A percentile compares a stretch with the other conserved stretches of the same genome.
Conservation (phyloP, 176 grass and related monocot species). For the Zoysia pacifica region DNA sequence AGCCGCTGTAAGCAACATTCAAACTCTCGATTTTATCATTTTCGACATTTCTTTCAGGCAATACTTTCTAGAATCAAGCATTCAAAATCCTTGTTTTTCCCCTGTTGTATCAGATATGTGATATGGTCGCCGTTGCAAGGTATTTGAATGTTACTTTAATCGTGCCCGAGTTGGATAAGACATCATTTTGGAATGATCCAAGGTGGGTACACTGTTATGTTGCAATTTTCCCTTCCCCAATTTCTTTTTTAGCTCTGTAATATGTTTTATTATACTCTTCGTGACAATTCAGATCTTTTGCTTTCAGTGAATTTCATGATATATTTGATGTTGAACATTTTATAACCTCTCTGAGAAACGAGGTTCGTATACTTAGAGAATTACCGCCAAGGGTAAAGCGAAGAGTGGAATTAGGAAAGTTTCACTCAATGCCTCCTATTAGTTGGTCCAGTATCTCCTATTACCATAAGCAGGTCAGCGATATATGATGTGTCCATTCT, state of each 20-base stretch:
- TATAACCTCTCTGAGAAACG: conserved; percentile 82
- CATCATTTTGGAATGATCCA: conserved; percentile 91
- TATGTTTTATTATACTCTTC: neutral
- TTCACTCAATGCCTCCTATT: conserved; percentile 77
- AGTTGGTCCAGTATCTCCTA: conserved; percentile 98
- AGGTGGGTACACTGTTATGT: conserved; percentile 55
- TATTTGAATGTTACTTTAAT: conserved; percentile 92
- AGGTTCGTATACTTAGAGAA: conserved; percentile 81
- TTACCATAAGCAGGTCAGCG: conserved; percentile 70
- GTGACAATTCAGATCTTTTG: neutral
- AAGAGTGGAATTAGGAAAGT: conserved; percentile 61
- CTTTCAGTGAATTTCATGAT: conserved; percentile 77
- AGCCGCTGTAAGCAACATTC: conserved; percentile 64
- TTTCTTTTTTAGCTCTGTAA: neutral
- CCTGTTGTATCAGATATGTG: conserved; percentile 73
- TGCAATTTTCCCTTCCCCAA: neutral
- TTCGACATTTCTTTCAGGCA: neutral
- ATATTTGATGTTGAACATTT: conserved; percentile 98
- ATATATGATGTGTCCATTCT: neutral
- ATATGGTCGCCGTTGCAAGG: conserved; percentile 94
- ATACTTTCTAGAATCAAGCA: conserved; percentile 19
- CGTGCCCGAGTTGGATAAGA: conserved; percentile 87
- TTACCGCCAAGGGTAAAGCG: conserved; percentile 70
- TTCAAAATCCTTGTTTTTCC: neutral
- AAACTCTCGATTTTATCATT: conserved; percentile 8